These are phyloP conservation scores for Uronychia setigera DNA, from an alignment of 73 alveolate genomes.

Conservation along the genomic window DNA sequence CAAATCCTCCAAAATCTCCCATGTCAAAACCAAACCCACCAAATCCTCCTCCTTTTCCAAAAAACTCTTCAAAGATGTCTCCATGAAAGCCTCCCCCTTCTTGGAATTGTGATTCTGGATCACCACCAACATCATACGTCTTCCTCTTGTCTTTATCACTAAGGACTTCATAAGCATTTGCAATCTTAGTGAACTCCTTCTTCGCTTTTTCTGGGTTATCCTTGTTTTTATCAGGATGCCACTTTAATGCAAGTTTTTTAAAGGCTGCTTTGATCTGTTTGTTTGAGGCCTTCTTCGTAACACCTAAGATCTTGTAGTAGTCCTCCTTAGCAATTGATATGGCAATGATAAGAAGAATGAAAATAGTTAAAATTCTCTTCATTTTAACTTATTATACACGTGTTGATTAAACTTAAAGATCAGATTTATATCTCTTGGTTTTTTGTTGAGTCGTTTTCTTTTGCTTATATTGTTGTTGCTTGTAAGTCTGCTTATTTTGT, in stretches of 20 bases:
- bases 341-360: too few species aligned
- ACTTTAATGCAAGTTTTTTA: constrained; percentile 68
- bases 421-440: too few species aligned
- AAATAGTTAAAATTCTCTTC: too few species aligned
- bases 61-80: constrained; percentile 90
- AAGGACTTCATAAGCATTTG: constrained; percentile 78
- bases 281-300: constrained; percentile 62
- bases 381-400: too few species aligned
- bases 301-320: constrained; percentile 45
- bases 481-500: too few species aligned
- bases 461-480: too few species aligned
- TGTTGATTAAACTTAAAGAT: too few species aligned
- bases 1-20: constrained; percentile 46
- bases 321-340: constrained; percentile 23
- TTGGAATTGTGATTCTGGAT: too few species aligned
- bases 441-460: too few species aligned
- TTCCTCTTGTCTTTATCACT: constrained; percentile 82
- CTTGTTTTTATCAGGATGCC: constrained; percentile 81
- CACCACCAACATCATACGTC: constrained; percentile 77
- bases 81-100: constrained; percentile 81
- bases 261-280: constrained; percentile 64
- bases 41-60: constrained; percentile 90
- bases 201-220: constrained; percentile 75
- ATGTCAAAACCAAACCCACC: constrained; percentile 57
- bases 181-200: constrained; percentile 56